Evolutionary conservation across 2,329 filamentous ascomycete genomes (phyloP).

Genomic region (Endothia cerciana): DNA sequence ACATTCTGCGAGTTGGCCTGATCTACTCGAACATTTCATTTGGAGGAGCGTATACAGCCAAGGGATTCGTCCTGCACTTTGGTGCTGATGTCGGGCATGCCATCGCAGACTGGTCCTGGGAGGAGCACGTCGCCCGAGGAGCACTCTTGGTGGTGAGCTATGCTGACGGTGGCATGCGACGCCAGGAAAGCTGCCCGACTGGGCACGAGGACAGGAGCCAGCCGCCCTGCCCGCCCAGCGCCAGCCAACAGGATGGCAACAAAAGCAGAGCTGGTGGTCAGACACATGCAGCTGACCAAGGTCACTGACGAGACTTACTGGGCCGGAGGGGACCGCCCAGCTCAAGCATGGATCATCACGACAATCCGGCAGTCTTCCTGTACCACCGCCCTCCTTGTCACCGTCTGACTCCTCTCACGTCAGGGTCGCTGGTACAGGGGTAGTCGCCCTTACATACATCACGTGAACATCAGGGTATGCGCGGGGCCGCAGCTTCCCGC

Average conservation of each 20-base stretch:
- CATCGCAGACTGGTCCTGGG: neutral
- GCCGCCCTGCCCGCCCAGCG: neutral
- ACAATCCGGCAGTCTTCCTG: constrained; percentile 4
- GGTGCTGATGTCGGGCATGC: neutral
- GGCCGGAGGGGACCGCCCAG: constrained; percentile 12
- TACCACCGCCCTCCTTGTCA: constrained; percentile 11
- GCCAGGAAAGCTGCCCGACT: too few relatives aligned
- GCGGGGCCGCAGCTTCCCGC: constrained; percentile 24
- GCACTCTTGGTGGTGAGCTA: neutral
- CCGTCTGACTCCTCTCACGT: constrained; percentile 13
- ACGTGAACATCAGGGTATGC: constrained; percentile 27
- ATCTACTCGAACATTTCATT: neutral
- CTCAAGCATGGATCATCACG: constrained; percentile 10
- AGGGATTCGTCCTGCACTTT: neutral
- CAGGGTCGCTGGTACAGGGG: constrained; percentile 17
- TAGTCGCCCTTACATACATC: constrained; percentile 23
- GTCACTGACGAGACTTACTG: neutral
- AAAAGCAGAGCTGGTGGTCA: neutral
- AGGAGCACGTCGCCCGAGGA: neutral
- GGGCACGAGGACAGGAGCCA: neutral
- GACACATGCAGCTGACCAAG: constrained; percentile 1
- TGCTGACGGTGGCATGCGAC: too few relatives aligned
- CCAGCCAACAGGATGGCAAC: neutral
- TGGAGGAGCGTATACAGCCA: too few relatives aligned
- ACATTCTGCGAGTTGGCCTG: neutral